phyloP scores from a whole-genome alignment of 495 filamentous ascomycete genomes.

The Xylaria palmicola region DNA sequence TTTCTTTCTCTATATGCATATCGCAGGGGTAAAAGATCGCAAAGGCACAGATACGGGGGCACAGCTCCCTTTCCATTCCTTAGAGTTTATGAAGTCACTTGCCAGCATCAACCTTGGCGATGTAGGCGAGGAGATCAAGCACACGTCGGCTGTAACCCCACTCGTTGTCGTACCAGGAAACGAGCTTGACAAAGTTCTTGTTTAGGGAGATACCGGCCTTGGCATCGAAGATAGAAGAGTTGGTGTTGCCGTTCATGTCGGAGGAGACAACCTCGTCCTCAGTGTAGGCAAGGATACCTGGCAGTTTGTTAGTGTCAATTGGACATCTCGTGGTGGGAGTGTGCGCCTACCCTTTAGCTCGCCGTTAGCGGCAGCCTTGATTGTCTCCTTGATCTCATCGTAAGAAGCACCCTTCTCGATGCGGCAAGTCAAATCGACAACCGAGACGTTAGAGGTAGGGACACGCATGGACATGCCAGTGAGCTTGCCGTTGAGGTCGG shows the following conservation, averaged over 20 bases:
- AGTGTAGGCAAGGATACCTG: conserved; percentile 88
- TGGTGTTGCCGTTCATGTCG: conserved; percentile 85
- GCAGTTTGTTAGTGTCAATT: conserved; percentile 17
- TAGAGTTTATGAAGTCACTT: conserved; percentile 58
- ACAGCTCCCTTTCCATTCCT: conserved; percentile 38
- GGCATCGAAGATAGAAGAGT: conserved; percentile 98
- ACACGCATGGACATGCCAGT: conserved; percentile 99
- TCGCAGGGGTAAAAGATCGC: not conserved
- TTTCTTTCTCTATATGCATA: conserved; percentile 6
- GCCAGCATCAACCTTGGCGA: conserved; percentile 76
- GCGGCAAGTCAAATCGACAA: conserved; percentile 95
- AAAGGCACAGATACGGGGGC: not conserved
- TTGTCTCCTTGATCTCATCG: conserved; percentile 86
- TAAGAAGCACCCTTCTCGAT: conserved; percentile 87
- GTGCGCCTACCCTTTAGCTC: conserved; percentile 72
- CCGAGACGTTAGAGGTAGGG: conserved; percentile 96
- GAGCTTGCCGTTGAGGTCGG: conserved; percentile 95
- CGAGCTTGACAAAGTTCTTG: conserved; percentile 96
- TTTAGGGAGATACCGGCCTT: conserved; percentile 99
- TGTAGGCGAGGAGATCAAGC: conserved; percentile 90
- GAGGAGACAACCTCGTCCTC: conserved; percentile 96
- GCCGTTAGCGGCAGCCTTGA: conserved; percentile 86
- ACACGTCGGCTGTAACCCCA: conserved; percentile 98
- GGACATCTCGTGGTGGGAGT: conserved; percentile 27
- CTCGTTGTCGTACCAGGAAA: conserved; percentile 92